Conservation (phyloP, 495 filamentous ascomycete species). For the Trichoderma erinaceum region DNA sequence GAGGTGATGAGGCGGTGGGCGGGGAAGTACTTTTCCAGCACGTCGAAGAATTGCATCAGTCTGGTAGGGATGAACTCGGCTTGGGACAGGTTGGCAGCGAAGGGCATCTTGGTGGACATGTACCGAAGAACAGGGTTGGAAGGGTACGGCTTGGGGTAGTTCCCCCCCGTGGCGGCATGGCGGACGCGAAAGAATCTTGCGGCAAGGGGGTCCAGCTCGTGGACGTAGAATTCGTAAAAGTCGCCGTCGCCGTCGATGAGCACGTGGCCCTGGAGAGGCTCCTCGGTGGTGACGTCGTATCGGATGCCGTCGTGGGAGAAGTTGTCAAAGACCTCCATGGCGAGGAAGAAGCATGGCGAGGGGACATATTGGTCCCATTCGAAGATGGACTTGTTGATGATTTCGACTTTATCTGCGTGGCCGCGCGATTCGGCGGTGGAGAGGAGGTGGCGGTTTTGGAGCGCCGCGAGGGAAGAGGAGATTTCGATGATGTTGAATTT, state of each 20-base stretch:
- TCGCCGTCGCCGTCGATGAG: constrained; percentile 81
- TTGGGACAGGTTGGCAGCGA: constrained; percentile 62
- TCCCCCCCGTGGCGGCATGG: constrained; percentile 47
- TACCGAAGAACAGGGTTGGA: constrained; percentile 52
- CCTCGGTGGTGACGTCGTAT: constrained; percentile 68
- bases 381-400: constrained; percentile 91
- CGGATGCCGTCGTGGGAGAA: constrained; percentile 92
- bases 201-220: constrained; percentile 72
- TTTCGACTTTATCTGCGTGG: constrained; percentile 82
- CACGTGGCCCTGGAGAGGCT: constrained; percentile 77
- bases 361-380: constrained; percentile 82
- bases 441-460: constrained; percentile 67
- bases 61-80: constrained; percentile 93
- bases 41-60: constrained; percentile 93
- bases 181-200: constrained; percentile 75
- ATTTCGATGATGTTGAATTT: constrained; percentile 96
- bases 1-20: constrained; percentile 79
- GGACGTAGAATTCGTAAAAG: constrained; percentile 87
- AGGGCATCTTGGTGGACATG: constrained; percentile 55
- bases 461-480: constrained; percentile 64
- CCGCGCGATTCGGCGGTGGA: constrained; percentile 57
- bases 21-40: constrained; percentile 79
- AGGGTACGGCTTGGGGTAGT: constrained; percentile 49
- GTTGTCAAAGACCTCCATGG: constrained; percentile 98
- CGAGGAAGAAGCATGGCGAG: constrained; percentile 92